Conservation (phyloP, 352 stramenopile genomes). For the Phytophthora nicotianae region DNA sequence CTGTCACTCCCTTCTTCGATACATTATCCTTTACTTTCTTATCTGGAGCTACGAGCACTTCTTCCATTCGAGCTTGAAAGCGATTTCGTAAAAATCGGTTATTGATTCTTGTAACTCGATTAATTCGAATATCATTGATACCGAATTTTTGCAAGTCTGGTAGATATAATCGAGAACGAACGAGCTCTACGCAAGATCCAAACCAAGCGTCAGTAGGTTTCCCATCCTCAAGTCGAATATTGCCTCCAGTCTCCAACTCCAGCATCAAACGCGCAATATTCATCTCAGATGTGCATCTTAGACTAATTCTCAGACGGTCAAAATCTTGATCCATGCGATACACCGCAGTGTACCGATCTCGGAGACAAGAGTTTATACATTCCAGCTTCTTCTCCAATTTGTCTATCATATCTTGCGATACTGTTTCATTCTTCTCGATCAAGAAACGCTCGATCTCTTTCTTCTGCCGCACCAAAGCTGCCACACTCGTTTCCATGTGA, state of each 20-base stretch:
- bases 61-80: slow-evolving; percentile 85
- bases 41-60: slow-evolving; percentile 65
- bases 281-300: slow-evolving; percentile 68
- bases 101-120: slow-evolving; percentile 87
- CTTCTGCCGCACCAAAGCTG: slow-evolving; percentile 51
- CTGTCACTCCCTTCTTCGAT: slow-evolving; percentile 77
- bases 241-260: slow-evolving; percentile 91
- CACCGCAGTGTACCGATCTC: slow-evolving; percentile 43
- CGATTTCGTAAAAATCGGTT: slow-evolving; percentile 89
- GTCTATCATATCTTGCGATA: slow-evolving; percentile 15
- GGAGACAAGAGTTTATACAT: slow-evolving; percentile 44
- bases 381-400: slow-evolving; percentile 50
- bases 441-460: slow-evolving; percentile 73
- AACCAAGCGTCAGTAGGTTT: slow-evolving; percentile 85
- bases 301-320: slow-evolving; percentile 42
- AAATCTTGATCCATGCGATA: slow-evolving; percentile 71
- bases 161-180: slow-evolving; percentile 73
- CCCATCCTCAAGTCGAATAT: slow-evolving; percentile 91
- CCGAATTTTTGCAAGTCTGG: slow-evolving; percentile 60
- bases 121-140: slow-evolving; percentile 72
- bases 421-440: slow-evolving; percentile 14
- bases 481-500: slow-evolving; percentile 55
- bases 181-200: slow-evolving; percentile 79
- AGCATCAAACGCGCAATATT: slow-evolving; percentile 84
- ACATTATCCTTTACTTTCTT: slow-evolving; percentile 79